Percentiles rank a stretch among this genome's conserved stretches.
phyloP scores from a whole-genome alignment of 2,329 filamentous ascomycete species.

The Ploettnerulaceae sp. region DNA sequence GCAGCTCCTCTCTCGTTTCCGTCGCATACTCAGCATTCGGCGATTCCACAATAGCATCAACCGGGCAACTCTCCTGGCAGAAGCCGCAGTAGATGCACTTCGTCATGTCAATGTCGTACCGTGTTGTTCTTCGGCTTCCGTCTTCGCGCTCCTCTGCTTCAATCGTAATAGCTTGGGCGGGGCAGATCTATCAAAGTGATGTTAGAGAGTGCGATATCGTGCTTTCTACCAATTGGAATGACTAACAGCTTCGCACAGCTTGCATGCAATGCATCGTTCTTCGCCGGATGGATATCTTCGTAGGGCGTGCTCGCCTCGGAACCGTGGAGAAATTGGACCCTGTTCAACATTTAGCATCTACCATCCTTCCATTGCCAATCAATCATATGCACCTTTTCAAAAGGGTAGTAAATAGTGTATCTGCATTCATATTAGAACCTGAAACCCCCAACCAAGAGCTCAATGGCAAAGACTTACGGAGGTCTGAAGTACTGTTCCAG shows the following conservation, averaged over 20 bases:
- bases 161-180: conserved; percentile 96
- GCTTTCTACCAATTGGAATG: background rate
- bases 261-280: conserved; percentile 99
- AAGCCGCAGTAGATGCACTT: conserved; percentile 99
- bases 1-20: conserved; percentile 81
- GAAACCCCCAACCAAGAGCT: conserved; percentile 12
- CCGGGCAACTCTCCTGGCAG: conserved; percentile 98
- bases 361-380: background rate
- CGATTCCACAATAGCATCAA: conserved; percentile 84
- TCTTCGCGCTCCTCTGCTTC: conserved; percentile 98
- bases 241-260: conserved; percentile 85
- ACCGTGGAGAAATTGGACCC: conserved; percentile 94
- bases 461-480: conserved; percentile 63
- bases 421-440: conserved; percentile 45
- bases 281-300: conserved; percentile 95
- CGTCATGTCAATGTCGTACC: conserved; percentile 99
- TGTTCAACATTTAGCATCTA: conserved; percentile 33
- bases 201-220: no score
- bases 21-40: conserved; percentile 72
- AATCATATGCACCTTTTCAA: conserved; percentile 68
- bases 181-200: no score
- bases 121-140: conserved; percentile 87
- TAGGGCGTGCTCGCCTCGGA: conserved; percentile 96
- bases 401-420: conserved; percentile 98
- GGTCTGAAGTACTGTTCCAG: conserved; percentile 97